These are phyloP conservation scores for Gossypium mustelinum DNA, from an alignment of 345 rosid species.

Conservation along the genomic window DNA sequence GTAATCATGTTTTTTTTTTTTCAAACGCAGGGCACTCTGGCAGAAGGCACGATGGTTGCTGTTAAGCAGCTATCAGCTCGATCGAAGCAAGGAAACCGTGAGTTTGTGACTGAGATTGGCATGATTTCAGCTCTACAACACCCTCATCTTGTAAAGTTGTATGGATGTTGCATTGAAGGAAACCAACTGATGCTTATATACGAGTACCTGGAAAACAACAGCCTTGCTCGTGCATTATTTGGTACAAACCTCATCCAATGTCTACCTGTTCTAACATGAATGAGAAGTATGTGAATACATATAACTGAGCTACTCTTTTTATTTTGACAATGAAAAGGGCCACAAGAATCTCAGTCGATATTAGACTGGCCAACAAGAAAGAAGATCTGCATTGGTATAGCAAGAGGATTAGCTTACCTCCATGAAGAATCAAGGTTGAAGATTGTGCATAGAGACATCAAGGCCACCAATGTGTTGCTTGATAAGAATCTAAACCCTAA, in stretches of 20 bases:
- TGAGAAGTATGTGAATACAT: not conserved
- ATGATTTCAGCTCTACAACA: constrained; percentile 5
- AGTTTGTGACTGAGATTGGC: not conserved
- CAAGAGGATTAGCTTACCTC: constrained; percentile 53
- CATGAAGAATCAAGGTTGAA: constrained; percentile 42
- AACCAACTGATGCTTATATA: not conserved
- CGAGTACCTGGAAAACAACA: constrained; percentile 6
- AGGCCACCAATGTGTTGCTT: no score
- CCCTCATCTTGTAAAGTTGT: not conserved
- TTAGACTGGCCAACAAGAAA: constrained; percentile 44
- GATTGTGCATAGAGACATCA: no score
- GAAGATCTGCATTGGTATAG: constrained; percentile 49
- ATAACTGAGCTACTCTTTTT: not conserved
- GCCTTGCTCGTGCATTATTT: constrained; percentile 20
- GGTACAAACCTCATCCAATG: constrained; percentile 13
- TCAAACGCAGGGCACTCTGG: not conserved
- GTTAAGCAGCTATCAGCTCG: not conserved
- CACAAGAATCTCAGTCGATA: constrained; percentile 16
- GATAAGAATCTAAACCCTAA: no score
- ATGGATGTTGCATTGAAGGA: constrained; percentile 7
- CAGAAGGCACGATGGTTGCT: not conserved
- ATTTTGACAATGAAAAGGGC: constrained; percentile 14
- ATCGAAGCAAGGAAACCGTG: constrained; percentile 7
- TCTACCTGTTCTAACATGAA: not conserved
- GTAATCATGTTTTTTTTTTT: not conserved